phyloP scores from a whole-genome alignment of 1,139 yeast species.

The Kodamaea ohmeri region DNA sequence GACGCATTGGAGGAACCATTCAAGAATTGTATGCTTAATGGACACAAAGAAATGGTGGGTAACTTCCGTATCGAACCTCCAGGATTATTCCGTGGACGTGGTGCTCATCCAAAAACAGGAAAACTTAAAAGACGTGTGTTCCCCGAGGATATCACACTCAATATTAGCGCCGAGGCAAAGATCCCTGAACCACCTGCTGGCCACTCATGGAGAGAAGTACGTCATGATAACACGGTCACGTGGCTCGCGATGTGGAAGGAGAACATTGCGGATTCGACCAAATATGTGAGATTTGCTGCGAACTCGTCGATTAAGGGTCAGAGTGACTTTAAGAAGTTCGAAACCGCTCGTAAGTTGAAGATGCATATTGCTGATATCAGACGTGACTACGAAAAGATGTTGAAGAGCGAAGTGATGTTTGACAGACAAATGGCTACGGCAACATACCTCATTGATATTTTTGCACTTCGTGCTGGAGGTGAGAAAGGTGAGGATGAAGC shows the following conservation, averaged over 20 bases:
- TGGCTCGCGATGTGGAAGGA: constrained; percentile 99
- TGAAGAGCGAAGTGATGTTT: constrained; percentile 75
- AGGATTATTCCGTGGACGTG: constrained; percentile 92
- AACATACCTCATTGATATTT: constrained; percentile 86
- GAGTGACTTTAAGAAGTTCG: constrained; percentile 88
- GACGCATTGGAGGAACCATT: constrained; percentile 78
- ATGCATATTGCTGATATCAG: constrained; percentile 71
- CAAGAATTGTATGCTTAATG: constrained; percentile 78
- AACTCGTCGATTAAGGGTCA: constrained; percentile 89
- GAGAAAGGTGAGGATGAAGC: constrained; percentile 98
- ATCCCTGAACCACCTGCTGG: constrained; percentile 86
- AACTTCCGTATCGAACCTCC: constrained; percentile 96
- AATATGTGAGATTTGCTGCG: constrained; percentile 90
- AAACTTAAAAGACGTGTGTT: constrained; percentile 75
- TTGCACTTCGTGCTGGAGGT: constrained; percentile 97
- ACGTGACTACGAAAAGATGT: constrained; percentile 64
- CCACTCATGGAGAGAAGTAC: constrained; percentile 85
- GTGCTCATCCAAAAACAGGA: constrained; percentile 96
- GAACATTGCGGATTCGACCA: constrained; percentile 77
- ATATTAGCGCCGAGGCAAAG: constrained; percentile 68
- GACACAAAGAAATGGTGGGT: constrained; percentile 89
- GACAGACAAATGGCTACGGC: constrained; percentile 94
- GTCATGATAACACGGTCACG: constrained; percentile 85
- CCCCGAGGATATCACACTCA: constrained; percentile 88
- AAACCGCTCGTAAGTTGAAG: constrained; percentile 84